Evolutionary conservation across 2,329 filamentous ascomycete species (phyloP).

Genomic region (Colletotrichum noveboracense): DNA sequence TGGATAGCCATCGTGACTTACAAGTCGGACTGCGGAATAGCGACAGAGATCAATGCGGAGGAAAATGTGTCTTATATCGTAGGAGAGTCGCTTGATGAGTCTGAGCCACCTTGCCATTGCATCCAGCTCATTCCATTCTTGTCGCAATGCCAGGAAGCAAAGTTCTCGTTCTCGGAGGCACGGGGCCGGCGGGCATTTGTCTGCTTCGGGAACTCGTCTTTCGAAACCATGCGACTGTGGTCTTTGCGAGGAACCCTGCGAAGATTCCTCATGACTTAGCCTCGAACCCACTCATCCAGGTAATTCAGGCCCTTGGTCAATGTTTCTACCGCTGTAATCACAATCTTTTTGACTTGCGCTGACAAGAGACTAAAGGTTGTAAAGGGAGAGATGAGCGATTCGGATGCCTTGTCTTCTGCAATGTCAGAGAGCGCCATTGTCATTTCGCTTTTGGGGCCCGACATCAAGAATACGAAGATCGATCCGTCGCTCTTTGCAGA

Average conservation of each 20-base stretch:
- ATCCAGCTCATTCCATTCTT: neutral
- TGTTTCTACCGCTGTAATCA: neutral
- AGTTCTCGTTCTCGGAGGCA: neutral
- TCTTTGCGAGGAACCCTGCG: constrained; percentile 23
- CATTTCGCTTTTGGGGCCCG: constrained; percentile 29
- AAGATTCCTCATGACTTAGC: constrained; percentile 29
- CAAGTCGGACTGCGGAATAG: neutral
- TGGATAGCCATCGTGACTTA: neutral
- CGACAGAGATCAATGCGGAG: neutral
- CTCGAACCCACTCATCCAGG: neutral
- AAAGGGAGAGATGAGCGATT: neutral
- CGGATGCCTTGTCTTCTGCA: neutral
- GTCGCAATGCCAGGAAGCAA: neutral
- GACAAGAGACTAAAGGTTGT: neutral
- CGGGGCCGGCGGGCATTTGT: constrained; percentile 31
- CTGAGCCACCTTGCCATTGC: neutral
- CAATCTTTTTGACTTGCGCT: neutral
- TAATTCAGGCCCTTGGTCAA: neutral
- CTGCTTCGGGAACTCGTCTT: constrained; percentile 32
- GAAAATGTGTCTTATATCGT: neutral
- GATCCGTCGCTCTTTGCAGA: constrained; percentile 8
- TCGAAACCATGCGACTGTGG: constrained; percentile 29
- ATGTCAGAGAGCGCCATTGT: constrained; percentile 11
- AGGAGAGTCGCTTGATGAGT: neutral
- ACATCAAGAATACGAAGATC: neutral